A percentile compares a stretch with the other conserved stretches of the same genome.
Evolutionary conservation across 148 eudicot genomes (phyloP).

Genomic region (Diospyros lotus): DNA sequence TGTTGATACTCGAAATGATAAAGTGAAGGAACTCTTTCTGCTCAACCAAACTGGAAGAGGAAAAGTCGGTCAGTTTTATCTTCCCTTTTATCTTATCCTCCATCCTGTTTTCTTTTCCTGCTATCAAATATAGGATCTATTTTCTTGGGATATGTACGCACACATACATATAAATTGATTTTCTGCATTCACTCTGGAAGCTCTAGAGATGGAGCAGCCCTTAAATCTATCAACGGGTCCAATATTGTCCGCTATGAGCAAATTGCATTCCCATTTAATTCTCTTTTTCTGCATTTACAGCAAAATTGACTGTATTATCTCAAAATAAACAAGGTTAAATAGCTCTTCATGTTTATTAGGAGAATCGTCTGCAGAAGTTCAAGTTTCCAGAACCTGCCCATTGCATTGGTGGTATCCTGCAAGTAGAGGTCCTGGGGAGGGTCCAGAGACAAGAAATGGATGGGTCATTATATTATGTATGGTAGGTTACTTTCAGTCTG

Average conservation of each 20-base stretch:
- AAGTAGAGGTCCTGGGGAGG: slow-evolving; percentile 77
- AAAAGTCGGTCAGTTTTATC: neutral
- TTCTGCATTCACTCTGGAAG: neutral
- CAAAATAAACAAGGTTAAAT: neutral
- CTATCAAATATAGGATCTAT: neutral
- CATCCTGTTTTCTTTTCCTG: neutral
- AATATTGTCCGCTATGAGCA: neutral
- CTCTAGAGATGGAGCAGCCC: neutral
- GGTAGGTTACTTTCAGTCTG: slow-evolving; percentile 37
- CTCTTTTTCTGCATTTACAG: neutral
- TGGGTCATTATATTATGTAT: slow-evolving; percentile 47
- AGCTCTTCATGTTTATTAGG: slow-evolving; percentile 26
- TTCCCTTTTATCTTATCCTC: neutral
- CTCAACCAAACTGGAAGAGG: neutral
- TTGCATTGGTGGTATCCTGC: slow-evolving; percentile 72
- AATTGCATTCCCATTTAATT: neutral
- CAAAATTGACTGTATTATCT: neutral
- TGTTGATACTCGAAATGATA: neutral
- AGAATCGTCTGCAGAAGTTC: slow-evolving; percentile 54
- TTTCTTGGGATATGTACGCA: neutral
- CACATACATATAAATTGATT: too few relatives aligned
- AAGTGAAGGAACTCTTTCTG: neutral
- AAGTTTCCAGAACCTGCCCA: slow-evolving; percentile 76
- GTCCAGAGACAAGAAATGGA: slow-evolving; percentile 78
- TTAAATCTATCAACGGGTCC: neutral